Evolutionary conservation across 305 asterid species (phyloP).

Genomic region (Petunia hybrid): DNA sequence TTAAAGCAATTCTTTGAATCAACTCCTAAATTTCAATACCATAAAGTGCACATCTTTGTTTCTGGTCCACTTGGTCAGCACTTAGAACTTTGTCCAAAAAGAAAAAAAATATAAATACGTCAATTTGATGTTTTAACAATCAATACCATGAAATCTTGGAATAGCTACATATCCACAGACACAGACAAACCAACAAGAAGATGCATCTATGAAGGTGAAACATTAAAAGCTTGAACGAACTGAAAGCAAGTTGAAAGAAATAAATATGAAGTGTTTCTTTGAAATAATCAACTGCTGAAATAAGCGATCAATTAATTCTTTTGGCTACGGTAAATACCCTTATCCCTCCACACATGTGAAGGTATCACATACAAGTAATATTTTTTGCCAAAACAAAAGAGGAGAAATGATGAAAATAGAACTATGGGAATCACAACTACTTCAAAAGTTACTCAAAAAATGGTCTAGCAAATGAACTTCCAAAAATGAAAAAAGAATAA

Average conservation of each 20-base stretch:
- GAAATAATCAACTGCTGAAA: too few species aligned
- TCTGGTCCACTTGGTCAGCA: constrained; percentile 47
- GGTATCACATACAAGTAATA: too few species aligned
- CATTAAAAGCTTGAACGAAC: too few species aligned
- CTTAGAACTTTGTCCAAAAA: not conserved
- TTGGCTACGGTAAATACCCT: too few species aligned
- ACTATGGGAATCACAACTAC: constrained; percentile 46
- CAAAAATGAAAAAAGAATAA: constrained; percentile 19
- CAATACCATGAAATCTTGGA: not conserved
- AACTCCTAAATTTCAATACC: constrained; percentile 26
- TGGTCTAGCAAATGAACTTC: constrained; percentile 38
- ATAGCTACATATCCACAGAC: not conserved
- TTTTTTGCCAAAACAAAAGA: constrained; percentile 13
- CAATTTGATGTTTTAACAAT: constrained; percentile 12
- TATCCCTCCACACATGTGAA: too few species aligned
- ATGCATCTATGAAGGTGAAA: not conserved
- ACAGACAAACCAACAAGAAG: not conserved
- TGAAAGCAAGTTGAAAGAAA: too few species aligned
- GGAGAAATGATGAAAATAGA: constrained; percentile 6
- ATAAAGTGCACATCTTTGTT: constrained; percentile 42
- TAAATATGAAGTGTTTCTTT: too few species aligned
- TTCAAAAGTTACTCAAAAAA: constrained; percentile 35
- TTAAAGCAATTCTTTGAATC: constrained; percentile 9
- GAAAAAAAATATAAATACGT: constrained; percentile 13
- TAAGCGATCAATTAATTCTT: too few species aligned